Percentiles rank a stretch among this genome's conserved stretches.
phyloP scores from a whole-genome alignment of 139 green algal genomes.

The Chlamydomonas sphaeroides region DNA sequence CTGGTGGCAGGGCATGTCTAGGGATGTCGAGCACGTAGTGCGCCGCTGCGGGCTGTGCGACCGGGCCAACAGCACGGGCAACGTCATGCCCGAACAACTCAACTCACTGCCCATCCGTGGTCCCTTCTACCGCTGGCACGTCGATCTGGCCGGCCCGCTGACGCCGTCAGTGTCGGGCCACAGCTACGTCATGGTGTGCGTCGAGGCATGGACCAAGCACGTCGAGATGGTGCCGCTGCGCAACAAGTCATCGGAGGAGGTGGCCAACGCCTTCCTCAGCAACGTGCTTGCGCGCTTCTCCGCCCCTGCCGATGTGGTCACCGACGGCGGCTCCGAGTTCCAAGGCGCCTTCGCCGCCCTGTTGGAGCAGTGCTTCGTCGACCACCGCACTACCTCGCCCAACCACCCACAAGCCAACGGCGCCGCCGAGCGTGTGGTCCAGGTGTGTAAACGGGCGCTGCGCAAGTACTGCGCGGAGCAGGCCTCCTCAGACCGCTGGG shows the following conservation, averaged over 20 bases:
- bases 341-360: slow-evolving; percentile 42
- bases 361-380: slow-evolving; percentile 25
- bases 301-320: slow-evolving; percentile 46
- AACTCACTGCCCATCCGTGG: slow-evolving; percentile 30
- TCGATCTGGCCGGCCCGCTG: slow-evolving; percentile 36
- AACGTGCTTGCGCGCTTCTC: slow-evolving; percentile 30
- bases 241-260: slow-evolving; percentile 7
- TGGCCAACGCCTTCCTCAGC: slow-evolving; percentile 20
- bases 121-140: slow-evolving; percentile 22
- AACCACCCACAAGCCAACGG: slow-evolving; percentile 48
- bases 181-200: slow-evolving; percentile 46
- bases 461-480: slow-evolving; percentile 27
- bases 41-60: neutral
- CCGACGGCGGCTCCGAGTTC: slow-evolving; percentile 47
- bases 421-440: slow-evolving; percentile 36
- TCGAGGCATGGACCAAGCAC: slow-evolving; percentile 50
- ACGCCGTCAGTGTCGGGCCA: neutral
- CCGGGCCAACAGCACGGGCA: neutral
- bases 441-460: slow-evolving; percentile 42
- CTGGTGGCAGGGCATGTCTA: neutral
- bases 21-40: neutral
- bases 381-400: slow-evolving; percentile 41
- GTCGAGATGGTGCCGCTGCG: slow-evolving; percentile 38
- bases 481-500: neutral
- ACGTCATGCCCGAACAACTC: neutral